A percentile compares a stretch with the other conserved stretches of the same genome.
Evolutionary conservation across 2,329 filamentous ascomycete genomes (phyloP).

Genomic region (Colletotrichum viniferum): DNA sequence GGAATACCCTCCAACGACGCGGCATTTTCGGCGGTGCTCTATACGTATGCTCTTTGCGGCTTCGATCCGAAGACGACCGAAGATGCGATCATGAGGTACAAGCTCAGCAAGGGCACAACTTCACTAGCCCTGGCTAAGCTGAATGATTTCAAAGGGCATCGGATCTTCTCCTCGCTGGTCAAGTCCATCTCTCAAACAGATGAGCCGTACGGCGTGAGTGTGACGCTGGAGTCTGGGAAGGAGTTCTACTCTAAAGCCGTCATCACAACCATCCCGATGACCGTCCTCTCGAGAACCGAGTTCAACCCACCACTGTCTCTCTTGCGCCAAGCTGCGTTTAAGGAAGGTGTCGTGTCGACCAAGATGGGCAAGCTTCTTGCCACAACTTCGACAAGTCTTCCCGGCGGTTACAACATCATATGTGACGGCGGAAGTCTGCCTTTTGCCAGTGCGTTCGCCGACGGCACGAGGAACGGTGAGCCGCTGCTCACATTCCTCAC

Average conservation of each 20-base stretch:
- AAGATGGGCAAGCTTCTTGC: background rate
- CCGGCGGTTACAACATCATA: background rate
- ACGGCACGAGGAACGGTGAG: background rate
- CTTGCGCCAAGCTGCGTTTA: background rate
- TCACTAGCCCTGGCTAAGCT: background rate
- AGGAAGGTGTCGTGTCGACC: background rate
- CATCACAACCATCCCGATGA: background rate
- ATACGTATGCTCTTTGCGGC: background rate
- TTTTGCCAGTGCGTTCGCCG: background rate
- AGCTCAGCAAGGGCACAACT: background rate
- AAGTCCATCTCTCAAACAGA: background rate
- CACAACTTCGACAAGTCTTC: background rate
- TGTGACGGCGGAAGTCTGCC: background rate
- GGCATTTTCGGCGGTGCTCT: background rate
- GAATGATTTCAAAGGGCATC: background rate
- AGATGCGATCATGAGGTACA: background rate
- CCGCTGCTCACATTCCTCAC: background rate
- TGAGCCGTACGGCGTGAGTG: background rate
- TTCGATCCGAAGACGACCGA: background rate
- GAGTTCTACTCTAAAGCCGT: background rate
- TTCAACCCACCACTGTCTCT: background rate
- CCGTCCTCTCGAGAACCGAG: background rate
- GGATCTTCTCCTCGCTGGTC: background rate
- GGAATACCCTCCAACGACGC: background rate
- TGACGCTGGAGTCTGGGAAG: background rate